These are phyloP conservation scores for Pterulicium gracile DNA, from an alignment of 1,284 basidiomycete species.

Conservation along the genomic window DNA sequence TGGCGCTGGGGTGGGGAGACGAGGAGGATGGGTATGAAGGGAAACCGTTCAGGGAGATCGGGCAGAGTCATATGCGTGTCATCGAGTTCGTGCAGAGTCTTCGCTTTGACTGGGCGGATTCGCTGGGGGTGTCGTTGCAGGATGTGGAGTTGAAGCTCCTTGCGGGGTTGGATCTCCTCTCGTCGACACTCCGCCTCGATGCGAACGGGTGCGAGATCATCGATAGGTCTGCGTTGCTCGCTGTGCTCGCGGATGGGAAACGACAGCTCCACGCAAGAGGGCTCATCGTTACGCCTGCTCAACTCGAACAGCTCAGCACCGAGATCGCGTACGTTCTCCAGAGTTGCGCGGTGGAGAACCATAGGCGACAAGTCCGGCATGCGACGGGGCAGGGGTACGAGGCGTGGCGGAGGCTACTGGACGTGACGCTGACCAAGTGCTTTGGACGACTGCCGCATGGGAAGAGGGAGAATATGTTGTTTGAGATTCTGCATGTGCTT, in stretches of 20 bases:
- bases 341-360: conserved; percentile 80
- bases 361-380: conserved; percentile 68
- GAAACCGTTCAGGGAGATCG: conserved; percentile 56
- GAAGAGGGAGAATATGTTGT: conserved; percentile 74
- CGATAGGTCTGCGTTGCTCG: conserved; percentile 61
- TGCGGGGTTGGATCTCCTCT: conserved; percentile 59
- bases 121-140: conserved; percentile 43
- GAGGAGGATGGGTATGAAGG: too few relatives aligned
- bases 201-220: conserved; percentile 74
- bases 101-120: conserved; percentile 83
- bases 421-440: conserved; percentile 76
- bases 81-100: conserved; percentile 83
- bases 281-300: conserved; percentile 46
- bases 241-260: conserved; percentile 51
- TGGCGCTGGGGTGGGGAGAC: conserved; percentile 30
- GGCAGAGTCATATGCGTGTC: conserved; percentile 75
- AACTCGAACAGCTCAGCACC: conserved; percentile 55
- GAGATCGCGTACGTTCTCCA: conserved; percentile 74
- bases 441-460: conserved; percentile 75
- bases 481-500: conserved; percentile 77
- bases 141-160: conserved; percentile 54
- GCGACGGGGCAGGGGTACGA: conserved; percentile 65
- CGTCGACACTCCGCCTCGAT: conserved; percentile 58
- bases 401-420: conserved; percentile 76
- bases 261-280: conserved; percentile 60